Evolutionary conservation across 768 basidiomycete species (phyloP), one percentile per base, ranked within the genome.

Genomic region (Psilocybe subaeruginosa): DNA sequence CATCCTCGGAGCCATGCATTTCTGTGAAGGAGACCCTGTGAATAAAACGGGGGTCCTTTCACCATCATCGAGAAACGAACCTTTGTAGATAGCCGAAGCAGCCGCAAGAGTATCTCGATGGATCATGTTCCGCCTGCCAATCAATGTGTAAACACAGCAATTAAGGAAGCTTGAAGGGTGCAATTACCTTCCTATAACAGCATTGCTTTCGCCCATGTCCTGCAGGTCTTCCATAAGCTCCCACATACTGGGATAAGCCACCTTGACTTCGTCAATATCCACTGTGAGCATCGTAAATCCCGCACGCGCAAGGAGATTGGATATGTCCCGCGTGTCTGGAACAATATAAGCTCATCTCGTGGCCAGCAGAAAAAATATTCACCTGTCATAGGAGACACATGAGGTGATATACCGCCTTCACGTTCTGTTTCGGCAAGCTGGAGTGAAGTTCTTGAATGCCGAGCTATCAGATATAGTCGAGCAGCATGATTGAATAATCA

Each of bases 331-430:
- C 1, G 93, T 94, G 70, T 97, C 97, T 97, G 33, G 31, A 23
- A 27, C n/a, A n/a, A 19, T 41, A 2, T 29, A 30, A 52, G 23
- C 12, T 35, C 30, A 55, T 37, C 27, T 52, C 52, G 43, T 52
- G 33, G 19, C 17, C 49, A 35, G 7, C 45, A 7, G 9, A 33
- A 17, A 37, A 16, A 59, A 3, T 43, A 39, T 59, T 23, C 2
- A 95, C 96, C 92, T 62, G 96, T 95, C 97, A 99, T 99, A 1
- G 97, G 97, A 0, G 97, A 99, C 37, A 99, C 76, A 59, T 94
- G 91, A 5, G 96, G 95, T n/a, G 95, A 95, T 56, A 99, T 91
- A 0, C 97, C 97, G 6, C 97, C 97, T 73, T 97, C 90, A 8
- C 95, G 86, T 68, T 99, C 97, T 19, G 89, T 79, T 77, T 99